Percentiles rank a stretch among this genome's conserved stretches.
phyloP scores from a whole-genome alignment of 371 early-diverging fungal species.

The Dinochytrium kinnereticum region DNA sequence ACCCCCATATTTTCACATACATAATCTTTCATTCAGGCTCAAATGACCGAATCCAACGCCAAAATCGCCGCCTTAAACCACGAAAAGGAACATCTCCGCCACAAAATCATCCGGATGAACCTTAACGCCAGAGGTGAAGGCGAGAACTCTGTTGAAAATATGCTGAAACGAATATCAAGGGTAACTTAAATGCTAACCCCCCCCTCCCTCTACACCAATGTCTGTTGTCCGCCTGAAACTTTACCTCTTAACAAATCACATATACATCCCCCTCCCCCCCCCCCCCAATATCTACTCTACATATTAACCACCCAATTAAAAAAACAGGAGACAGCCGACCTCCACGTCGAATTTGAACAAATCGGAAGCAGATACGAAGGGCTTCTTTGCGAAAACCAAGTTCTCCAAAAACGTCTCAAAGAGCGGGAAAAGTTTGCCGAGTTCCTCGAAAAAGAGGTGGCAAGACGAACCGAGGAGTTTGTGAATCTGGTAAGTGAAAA shows the following conservation, averaged over 20 bases:
- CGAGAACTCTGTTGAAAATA: constrained; percentile 60
- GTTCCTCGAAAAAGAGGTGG: constrained; percentile 57
- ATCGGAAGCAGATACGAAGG: constrained; percentile 49
- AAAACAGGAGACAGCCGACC: constrained; percentile 50
- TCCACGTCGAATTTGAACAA: constrained; percentile 53
- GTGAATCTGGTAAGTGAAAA: constrained; percentile 43
- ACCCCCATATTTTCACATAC: no score
- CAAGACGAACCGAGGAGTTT: constrained; percentile 55
- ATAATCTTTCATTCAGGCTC: constrained; percentile 10
- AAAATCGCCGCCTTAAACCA: constrained; percentile 46
- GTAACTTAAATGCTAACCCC: no score
- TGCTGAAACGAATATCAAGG: constrained; percentile 59
- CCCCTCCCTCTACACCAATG: no score
- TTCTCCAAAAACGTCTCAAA: constrained; percentile 42
- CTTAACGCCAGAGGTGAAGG: constrained; percentile 62
- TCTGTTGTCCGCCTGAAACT: no score
- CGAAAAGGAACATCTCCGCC: constrained; percentile 62
- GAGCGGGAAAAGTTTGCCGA: constrained; percentile 56
- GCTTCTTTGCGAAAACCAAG: constrained; percentile 46
- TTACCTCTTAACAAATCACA: no score
- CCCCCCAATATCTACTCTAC: no score
- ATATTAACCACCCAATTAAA: no score
- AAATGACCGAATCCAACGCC: constrained; percentile 44
- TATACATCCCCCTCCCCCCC: no score
- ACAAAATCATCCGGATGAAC: constrained; percentile 62